phyloP scores from a whole-genome alignment of 768 basidiomycete species.

The Coprinopsis cinerea region DNA sequence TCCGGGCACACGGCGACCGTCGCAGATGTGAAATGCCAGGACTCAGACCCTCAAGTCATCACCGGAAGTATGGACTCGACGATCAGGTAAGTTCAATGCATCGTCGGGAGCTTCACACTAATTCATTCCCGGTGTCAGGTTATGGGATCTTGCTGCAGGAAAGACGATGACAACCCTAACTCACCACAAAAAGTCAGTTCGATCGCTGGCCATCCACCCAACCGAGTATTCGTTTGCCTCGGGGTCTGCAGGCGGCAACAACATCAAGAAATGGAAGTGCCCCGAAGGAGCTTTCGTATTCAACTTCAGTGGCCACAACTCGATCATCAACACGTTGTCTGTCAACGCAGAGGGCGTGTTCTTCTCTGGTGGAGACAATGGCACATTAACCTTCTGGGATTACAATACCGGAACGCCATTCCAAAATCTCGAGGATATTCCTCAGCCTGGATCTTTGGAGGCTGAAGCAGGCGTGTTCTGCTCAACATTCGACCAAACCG shows the following conservation, averaged over 20 bases:
- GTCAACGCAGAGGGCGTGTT: conserved; percentile 96
- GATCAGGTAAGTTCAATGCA: conserved; percentile 52
- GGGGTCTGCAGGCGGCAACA: conserved; percentile 96
- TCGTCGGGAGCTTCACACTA: neutral
- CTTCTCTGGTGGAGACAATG: conserved; percentile 96
- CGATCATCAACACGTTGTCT: conserved; percentile 93
- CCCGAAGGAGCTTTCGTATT: conserved; percentile 94
- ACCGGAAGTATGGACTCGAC: conserved; percentile 99
- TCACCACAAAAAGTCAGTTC: conserved; percentile 99
- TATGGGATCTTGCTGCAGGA: conserved; percentile 98
- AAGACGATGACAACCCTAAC: conserved; percentile 95
- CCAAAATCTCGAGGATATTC: conserved; percentile 89
- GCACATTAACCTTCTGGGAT: conserved; percentile 89
- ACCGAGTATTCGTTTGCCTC: conserved; percentile 96
- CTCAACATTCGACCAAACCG: conserved; percentile 94
- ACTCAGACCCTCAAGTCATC: conserved; percentile 96
- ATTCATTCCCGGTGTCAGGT: conserved; percentile 31
- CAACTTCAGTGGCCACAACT: conserved; percentile 95
- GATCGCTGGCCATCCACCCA: conserved; percentile 90
- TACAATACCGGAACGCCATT: conserved; percentile 92
- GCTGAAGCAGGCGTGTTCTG: conserved; percentile 97
- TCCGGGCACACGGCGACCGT: conserved; percentile 93
- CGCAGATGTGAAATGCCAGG: conserved; percentile 93
- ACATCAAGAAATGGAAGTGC: conserved; percentile 99
- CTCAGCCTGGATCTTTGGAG: conserved; percentile 96